Percentiles rank a stretch among this genome's conserved stretches.
phyloP scores from a whole-genome alignment of 2,329 filamentous ascomycete genomes.

The Fusarium pilosicola region DNA sequence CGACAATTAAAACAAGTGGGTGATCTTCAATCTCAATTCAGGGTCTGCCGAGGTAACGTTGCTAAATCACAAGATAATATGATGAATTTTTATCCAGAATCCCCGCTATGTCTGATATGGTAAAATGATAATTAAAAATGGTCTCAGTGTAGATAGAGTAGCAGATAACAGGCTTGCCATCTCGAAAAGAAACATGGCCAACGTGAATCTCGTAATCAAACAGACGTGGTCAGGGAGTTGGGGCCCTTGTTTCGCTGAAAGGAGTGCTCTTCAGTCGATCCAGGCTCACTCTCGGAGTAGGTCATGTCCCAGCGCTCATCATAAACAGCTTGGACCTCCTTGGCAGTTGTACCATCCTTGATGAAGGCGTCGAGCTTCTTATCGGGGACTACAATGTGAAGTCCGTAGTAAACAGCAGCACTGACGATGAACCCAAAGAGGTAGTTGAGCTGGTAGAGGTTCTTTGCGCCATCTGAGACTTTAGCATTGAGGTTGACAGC shows the following conservation, averaged over 20 bases:
- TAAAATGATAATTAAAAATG: neutral
- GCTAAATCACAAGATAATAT: neutral
- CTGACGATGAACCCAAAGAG: conserved; percentile 52
- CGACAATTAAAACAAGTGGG: neutral
- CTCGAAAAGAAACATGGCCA: neutral
- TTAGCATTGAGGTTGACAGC: conserved; percentile 49
- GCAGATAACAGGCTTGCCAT: neutral
- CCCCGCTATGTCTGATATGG: neutral
- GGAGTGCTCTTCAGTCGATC: conserved; percentile 18
- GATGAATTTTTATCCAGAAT: neutral
- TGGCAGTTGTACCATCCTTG: conserved; percentile 31
- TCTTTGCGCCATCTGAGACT: conserved; percentile 50
- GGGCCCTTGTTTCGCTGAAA: conserved; percentile 17
- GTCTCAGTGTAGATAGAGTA: neutral
- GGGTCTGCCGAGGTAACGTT: neutral
- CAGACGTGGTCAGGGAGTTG: conserved; percentile 19
- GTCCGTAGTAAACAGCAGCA: conserved; percentile 44
- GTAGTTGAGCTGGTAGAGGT: conserved; percentile 54
- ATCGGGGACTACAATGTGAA: conserved; percentile 48
- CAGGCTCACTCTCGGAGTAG: conserved; percentile 22
- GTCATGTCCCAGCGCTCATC: conserved; percentile 48
- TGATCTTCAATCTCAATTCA: neutral
- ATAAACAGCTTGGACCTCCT: conserved; percentile 45
- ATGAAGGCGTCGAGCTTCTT: conserved; percentile 45
- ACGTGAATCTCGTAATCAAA: neutral